Conservation (phyloP, 140 eudicot species). For the Anethum foeniculum region DNA sequence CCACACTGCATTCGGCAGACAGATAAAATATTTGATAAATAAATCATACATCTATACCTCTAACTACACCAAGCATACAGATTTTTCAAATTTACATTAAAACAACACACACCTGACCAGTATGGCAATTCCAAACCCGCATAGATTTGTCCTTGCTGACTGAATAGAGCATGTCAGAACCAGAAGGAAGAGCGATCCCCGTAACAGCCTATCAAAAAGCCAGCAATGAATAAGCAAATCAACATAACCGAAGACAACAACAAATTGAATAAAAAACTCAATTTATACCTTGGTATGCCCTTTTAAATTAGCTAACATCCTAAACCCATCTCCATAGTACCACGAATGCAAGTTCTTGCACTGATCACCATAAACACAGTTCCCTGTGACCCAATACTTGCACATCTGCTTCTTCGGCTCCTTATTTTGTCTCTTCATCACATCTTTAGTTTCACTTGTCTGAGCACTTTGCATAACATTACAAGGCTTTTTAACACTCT, state of each 20-base stretch:
- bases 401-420: slow-evolving; percentile 20
- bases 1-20: slow-evolving; percentile 36
- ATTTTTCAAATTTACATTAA: neutral
- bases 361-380: slow-evolving; percentile 39
- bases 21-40: neutral
- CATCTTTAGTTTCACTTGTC: neutral
- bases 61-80: neutral
- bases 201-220: slow-evolving; percentile 42
- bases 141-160: slow-evolving; percentile 53
- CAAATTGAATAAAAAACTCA: neutral
- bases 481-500: neutral
- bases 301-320: slow-evolving; percentile 42
- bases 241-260: neutral
- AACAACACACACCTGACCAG: slow-evolving; percentile 47
- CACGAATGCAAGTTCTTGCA: slow-evolving; percentile 47
- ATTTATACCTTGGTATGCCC: slow-evolving; percentile 58
- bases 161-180: slow-evolving; percentile 43
- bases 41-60: slow-evolving; percentile 1
- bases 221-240: neutral
- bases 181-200: slow-evolving; percentile 61
- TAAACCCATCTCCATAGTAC: slow-evolving; percentile 45
- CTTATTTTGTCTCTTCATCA: neutral
- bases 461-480: neutral
- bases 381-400: slow-evolving; percentile 34
- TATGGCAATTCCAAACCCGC: slow-evolving; percentile 70